phyloP scores from a whole-genome alignment of 805 yeast species.

The Candida palmyrensis region DNA sequence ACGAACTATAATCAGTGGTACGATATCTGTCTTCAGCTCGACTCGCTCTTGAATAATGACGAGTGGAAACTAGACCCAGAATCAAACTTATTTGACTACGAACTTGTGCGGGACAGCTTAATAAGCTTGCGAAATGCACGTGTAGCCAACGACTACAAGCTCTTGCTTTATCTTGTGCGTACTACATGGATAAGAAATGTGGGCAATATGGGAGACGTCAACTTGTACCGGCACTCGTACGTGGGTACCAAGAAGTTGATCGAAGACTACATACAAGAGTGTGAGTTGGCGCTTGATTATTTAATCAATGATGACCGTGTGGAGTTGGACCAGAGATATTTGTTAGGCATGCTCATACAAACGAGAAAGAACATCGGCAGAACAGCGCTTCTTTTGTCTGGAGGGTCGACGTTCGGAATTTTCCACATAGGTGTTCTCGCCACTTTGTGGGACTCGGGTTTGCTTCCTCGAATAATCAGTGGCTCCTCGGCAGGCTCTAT shows the following conservation, averaged over 20 bases:
- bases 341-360: conserved; percentile 75
- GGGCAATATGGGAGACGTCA: conserved; percentile 82
- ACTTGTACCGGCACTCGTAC: conserved; percentile 69
- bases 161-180: conserved; percentile 67
- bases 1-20: conserved; percentile 60
- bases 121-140: conserved; percentile 59
- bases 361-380: conserved; percentile 90
- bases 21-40: conserved; percentile 56
- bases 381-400: conserved; percentile 90
- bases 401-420: conserved; percentile 93
- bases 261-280: conserved; percentile 79
- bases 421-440: conserved; percentile 90
- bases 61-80: conserved; percentile 65
- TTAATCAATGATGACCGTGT: conserved; percentile 35
- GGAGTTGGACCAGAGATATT: conserved; percentile 58
- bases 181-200: conserved; percentile 82
- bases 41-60: conserved; percentile 56
- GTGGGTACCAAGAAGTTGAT: conserved; percentile 83
- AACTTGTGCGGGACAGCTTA: conserved; percentile 49
- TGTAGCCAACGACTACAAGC: conserved; percentile 47
- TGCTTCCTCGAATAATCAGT: conserved; percentile 81
- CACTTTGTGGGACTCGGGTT: conserved; percentile 65
- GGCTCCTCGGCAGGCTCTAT: conserved; percentile 98
- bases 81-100: conserved; percentile 70
- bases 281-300: conserved; percentile 43